Evolutionary conservation across 2,329 filamentous ascomycete species (phyloP).

Genomic region (Pezicula rhizophila): DNA sequence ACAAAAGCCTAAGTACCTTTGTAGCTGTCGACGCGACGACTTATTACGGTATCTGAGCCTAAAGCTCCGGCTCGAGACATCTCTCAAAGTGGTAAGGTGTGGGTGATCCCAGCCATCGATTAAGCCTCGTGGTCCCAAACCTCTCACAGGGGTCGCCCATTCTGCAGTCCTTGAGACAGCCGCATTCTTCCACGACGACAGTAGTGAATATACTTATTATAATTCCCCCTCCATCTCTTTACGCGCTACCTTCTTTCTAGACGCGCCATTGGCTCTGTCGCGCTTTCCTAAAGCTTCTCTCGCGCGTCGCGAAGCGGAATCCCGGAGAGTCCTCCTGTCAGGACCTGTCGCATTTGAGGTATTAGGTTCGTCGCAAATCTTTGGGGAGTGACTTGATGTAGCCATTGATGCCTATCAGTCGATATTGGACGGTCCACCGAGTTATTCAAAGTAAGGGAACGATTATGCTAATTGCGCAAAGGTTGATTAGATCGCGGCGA

Average conservation of each 20-base stretch:
- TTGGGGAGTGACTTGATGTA: neutral
- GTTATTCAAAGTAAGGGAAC: too few species aligned
- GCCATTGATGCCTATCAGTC: neutral
- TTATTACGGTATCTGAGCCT: too few species aligned
- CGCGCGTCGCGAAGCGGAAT: too few species aligned
- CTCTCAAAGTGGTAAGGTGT: neutral
- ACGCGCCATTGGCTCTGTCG: neutral
- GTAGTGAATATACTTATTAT: neutral
- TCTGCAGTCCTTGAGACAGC: conserved; percentile 2
- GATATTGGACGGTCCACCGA: too few species aligned
- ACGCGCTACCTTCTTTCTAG: neutral
- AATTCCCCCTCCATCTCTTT: neutral
- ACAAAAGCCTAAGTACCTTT: too few species aligned
- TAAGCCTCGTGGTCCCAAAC: conserved; percentile 4
- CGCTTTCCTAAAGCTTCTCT: too few species aligned
- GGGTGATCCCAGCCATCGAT: conserved; percentile 11
- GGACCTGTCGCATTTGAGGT: neutral
- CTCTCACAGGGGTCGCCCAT: conserved; percentile 2
- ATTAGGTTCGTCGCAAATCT: too few species aligned
- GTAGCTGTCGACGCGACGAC: too few species aligned
- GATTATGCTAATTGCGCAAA: neutral
- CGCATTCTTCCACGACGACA: neutral
- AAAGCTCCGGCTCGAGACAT: too few species aligned
- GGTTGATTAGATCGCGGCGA: neutral
- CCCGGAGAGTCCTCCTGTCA: neutral